These are phyloP conservation scores for Spergularia marina DNA, from an alignment of 148 eudicot species.

Conservation along the genomic window DNA sequence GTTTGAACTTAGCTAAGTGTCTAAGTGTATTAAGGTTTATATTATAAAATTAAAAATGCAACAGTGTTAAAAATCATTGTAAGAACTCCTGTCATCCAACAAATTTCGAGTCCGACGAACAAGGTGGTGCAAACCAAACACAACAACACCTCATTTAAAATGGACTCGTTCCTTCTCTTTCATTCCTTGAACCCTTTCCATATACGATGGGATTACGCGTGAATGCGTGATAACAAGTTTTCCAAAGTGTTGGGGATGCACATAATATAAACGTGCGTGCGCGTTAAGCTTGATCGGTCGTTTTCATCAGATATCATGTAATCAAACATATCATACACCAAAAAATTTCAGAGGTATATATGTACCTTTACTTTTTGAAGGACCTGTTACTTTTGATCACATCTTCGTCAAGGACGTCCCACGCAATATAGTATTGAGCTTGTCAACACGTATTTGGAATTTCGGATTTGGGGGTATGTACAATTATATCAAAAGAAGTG, in stretches of 20 bases:
- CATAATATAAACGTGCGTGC: conserved; percentile 23
- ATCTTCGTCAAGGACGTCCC: conserved; percentile 10
- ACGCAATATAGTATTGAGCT: background rate
- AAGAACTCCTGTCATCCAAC: too few relatives aligned
- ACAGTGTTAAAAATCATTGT: too few relatives aligned
- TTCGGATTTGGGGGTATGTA: background rate
- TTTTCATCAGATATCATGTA: conserved; percentile 13
- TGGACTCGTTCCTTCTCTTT: too few relatives aligned
- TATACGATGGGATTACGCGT: too few relatives aligned
- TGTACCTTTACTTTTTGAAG: background rate
- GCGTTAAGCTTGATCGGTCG: conserved; percentile 1
- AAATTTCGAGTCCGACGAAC: too few relatives aligned
- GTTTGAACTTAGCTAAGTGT: too few relatives aligned
- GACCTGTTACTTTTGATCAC: background rate
- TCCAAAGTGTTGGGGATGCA: conserved; percentile 12
- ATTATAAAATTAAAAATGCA: too few relatives aligned
- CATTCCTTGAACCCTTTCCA: background rate
- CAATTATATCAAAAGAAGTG: background rate
- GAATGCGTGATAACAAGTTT: conserved; percentile 15
- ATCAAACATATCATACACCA: background rate
- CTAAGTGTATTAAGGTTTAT: too few relatives aligned
- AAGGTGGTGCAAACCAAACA: too few relatives aligned
- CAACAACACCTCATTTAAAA: too few relatives aligned
- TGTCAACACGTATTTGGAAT: conserved; percentile 21
- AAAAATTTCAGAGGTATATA: background rate